A percentile compares a stretch with the other conserved stretches of the same genome.
Evolutionary conservation across 2,329 filamentous ascomycete genomes (phyloP).

Genomic region (Penicillium digitatum): DNA sequence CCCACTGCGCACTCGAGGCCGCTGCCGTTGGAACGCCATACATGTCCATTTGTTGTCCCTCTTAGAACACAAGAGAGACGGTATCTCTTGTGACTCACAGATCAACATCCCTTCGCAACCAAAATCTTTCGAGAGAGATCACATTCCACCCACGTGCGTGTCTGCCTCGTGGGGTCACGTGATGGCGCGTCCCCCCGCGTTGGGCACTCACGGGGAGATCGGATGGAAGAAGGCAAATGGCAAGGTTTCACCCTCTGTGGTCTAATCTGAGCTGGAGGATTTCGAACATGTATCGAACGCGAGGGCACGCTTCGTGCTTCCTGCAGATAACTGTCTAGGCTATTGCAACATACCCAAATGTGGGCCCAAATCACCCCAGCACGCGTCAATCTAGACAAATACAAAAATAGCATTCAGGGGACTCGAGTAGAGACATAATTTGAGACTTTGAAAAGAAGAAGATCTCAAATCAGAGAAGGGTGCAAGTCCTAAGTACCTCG

Average conservation of each 20-base stretch:
- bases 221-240: not conserved
- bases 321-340: not conserved
- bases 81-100: not conserved
- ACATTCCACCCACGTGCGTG: slow-evolving; percentile 10
- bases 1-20: not conserved
- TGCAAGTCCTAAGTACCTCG: slow-evolving; percentile 14
- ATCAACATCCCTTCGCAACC: not conserved
- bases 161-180: slow-evolving; percentile 17
- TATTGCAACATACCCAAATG: slow-evolving; percentile 2
- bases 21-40: not conserved
- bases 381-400: not conserved
- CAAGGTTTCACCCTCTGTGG: not conserved
- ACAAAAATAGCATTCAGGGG: not conserved
- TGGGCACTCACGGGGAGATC: not conserved
- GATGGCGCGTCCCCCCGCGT: slow-evolving; percentile 20
- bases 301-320: slow-evolving; percentile 1
- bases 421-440: not conserved
- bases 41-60: not conserved
- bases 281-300: not conserved
- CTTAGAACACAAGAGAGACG: not conserved
- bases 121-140: not conserved
- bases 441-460: no score
- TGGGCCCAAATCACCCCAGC: not conserved
- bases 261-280: not conserved
- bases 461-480: not conserved